Base-by-base conservation (phyloP, 2,329 filamentous ascomycete genomes). In the Aspergillus fischeri region DNA sequence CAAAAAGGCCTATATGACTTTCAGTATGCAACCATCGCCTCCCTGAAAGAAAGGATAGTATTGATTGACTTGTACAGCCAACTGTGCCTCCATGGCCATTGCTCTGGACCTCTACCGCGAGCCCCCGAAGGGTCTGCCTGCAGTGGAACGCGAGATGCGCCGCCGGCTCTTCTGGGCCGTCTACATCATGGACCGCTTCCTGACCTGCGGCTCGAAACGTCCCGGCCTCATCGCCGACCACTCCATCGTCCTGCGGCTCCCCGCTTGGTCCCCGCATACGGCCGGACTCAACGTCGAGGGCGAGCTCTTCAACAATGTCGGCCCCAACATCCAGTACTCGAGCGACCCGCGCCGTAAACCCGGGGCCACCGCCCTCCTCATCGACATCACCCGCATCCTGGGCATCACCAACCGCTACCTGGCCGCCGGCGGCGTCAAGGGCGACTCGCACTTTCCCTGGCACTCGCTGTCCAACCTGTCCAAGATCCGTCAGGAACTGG, bases 391-490 rank as follows among this genome's bases (percentile, higher is more conserved):
- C 28, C 86, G 90, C 35, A 90, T 95, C 49, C 80, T 96, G 6
- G 91, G 91, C 35, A 87, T 88, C 58, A 93, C 91, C 1, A 94
- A 92, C 67, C 84, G 87, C 58, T 96, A 96, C 71, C 81, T 95
- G 51, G 90, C 91, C 8, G 88, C 89, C 1, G 91, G 91, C 6
- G 91, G 91, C 35, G 90, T 94, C 55, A 94, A 93, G 74, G 90
- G 90, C 29, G 91, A 95, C 69, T 92, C 90, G 0, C 91, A 95
- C 71, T 95, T 95, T 63, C 91, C 91, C 9, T 96, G 91, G 91
- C 91, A 95, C 70, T 86, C 90, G 1, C 81, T 92, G 21, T 95
- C 91, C 5, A 92, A 89, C 59, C 79, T 95, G 1, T 94, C 91
- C 53, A 92, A 91, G 69, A 94, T 96, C 62, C 84, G 90, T 29